Conservation (phyloP, 2,329 filamentous ascomycete genomes). For the Penicillium sp. region DNA sequence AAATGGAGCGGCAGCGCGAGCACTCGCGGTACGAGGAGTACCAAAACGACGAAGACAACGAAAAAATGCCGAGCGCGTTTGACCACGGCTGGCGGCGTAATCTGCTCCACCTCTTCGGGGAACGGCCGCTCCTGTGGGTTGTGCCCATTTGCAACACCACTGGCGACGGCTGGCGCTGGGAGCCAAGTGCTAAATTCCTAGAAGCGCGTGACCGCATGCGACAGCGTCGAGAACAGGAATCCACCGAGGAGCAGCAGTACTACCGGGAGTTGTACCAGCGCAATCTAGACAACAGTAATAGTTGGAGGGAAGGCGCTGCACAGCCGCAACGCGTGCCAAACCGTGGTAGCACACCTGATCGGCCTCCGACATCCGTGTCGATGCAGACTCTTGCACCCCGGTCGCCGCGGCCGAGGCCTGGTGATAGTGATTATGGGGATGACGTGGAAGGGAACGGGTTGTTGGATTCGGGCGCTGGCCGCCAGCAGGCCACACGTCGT, state of each 20-base stretch:
- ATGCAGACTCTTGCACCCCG: slow-evolving; percentile 45
- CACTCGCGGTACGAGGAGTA: slow-evolving; percentile 73
- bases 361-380: slow-evolving; percentile 43
- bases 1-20: slow-evolving; percentile 64
- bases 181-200: slow-evolving; percentile 76
- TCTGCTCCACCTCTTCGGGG: slow-evolving; percentile 77
- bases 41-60: slow-evolving; percentile 83
- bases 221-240: slow-evolving; percentile 31
- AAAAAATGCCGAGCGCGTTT: slow-evolving; percentile 88
- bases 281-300: slow-evolving; percentile 33
- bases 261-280: slow-evolving; percentile 39
- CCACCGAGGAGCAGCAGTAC: slow-evolving; percentile 33
- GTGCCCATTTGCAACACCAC: slow-evolving; percentile 81
- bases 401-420: slow-evolving; percentile 39
- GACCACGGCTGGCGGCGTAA: slow-evolving; percentile 84
- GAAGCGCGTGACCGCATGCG: slow-evolving; percentile 53
- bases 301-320: slow-evolving; percentile 26
- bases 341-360: slow-evolving; percentile 27
- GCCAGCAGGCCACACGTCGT: slow-evolving; percentile 7
- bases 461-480: slow-evolving; percentile 20
- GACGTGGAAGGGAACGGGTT: slow-evolving; percentile 26
- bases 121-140: slow-evolving; percentile 69
- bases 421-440: slow-evolving; percentile 38
- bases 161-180: slow-evolving; percentile 94
- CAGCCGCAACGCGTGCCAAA: slow-evolving; percentile 24